Evolutionary conservation across 176 grass and related monocot species (phyloP).

Genomic region (Carex scoparia): DNA sequence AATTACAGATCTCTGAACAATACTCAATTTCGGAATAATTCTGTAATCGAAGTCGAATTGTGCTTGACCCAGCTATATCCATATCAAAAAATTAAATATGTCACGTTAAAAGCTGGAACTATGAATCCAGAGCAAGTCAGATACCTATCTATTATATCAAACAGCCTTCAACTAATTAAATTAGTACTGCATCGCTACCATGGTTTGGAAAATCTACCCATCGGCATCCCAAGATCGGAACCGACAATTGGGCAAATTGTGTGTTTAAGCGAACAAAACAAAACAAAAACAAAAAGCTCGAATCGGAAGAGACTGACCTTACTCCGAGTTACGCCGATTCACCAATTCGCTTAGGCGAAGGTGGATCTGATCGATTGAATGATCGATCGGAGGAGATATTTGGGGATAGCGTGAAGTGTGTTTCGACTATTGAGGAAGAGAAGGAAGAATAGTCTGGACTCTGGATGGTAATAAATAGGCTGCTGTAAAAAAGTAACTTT

Average conservation of each 20-base stretch:
- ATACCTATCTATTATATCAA: background rate
- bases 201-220: background rate
- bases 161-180: background rate
- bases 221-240: background rate
- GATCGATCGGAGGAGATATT: background rate
- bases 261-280: no score
- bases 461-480: background rate
- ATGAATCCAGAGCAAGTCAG: background rate
- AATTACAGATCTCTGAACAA: background rate
- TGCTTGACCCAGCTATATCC: background rate
- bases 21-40: background rate
- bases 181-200: background rate
- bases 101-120: background rate
- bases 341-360: background rate
- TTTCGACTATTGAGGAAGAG: background rate
- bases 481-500: no score
- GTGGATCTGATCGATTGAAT: background rate
- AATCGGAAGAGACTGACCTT: background rate
- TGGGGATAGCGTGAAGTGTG: background rate
- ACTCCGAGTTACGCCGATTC: background rate
- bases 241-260: background rate
- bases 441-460: background rate
- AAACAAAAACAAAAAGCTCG: background rate
- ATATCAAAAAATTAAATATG: background rate
- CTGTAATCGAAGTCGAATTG: background rate